Base-by-base conservation (phyloP, 2,329 filamentous ascomycete species). In the Orbilia javanica region DNA sequence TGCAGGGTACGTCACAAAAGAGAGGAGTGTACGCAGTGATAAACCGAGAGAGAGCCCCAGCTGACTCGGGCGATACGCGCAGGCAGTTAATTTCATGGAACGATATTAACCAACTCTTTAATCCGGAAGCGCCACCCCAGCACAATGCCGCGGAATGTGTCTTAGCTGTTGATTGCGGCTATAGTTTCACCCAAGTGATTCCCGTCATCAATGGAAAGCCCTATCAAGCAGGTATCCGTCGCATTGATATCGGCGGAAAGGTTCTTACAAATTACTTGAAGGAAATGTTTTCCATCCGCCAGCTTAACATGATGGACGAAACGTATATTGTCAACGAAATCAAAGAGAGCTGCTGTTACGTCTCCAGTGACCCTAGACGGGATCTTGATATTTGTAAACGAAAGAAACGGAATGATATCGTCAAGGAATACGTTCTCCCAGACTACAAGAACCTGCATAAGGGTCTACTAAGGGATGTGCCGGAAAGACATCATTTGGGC, bases 261-360 rank as follows among this genome's bases (percentile, higher is more conserved):
- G 89, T 97, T 64, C 86, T 99, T 79, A 97, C 95, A 22, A 98
- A 98, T 83, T 92, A 97, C 83, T 87, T 99, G 36, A 95, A 96
- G 57, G 92, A 96, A 71, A 88, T 97, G 15, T 90, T 98, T 18
- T 97, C 94, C 0, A 88, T 96, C 13, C 91, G 96, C 5, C 94
- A 97, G 82, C 97, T 96, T 84, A 95, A 97, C 83, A 94, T 99
- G 90, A 90, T 96, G 79, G 94, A 97, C 83, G 96, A 99, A 82
- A 91, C 92, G 0, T 91, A 96, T 83, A 91, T 98, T 63, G 93
- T 97, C 83, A 97, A 97, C 82, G 93, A 97, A 84, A 94, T 98
- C 84, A 99, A 99, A 83, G 96, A 99, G 83, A 88, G 91, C 3
- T 90, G 92, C 0, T 97, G 93, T 83, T 98, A 92, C 81, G 90